Percentiles rank a stretch among this genome's conserved stretches.
phyloP scores from a whole-genome alignment of 768 basidiomycete species.

The Trametes cingulata region DNA sequence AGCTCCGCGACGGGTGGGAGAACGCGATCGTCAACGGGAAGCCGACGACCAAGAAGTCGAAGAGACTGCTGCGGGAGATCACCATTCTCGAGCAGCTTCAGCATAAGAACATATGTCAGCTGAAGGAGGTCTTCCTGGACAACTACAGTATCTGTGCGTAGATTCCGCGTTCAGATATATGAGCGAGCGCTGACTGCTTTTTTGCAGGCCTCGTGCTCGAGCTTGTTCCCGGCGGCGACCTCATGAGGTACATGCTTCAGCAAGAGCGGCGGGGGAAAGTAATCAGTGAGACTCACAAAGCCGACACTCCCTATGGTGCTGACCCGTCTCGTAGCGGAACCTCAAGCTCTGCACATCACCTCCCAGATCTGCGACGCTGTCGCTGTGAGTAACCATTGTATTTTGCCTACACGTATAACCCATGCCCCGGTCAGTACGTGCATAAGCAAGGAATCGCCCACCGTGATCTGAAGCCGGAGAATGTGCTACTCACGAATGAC shows the following conservation, averaged over 20 bases:
- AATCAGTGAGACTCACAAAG: conserved; percentile 41
- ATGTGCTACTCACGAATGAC: conserved; percentile 75
- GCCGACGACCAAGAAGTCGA: too few relatives aligned
- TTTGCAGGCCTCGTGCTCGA: conserved; percentile 77
- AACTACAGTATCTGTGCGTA: conserved; percentile 55
- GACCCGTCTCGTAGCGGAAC: conserved; percentile 29
- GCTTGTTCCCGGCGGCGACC: conserved; percentile 82
- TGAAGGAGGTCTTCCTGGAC: conserved; percentile 73
- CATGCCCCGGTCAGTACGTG: conserved; percentile 48
- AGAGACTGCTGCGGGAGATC: conserved; percentile 51
- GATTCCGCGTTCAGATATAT: conserved; percentile 24
- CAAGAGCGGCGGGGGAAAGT: conserved; percentile 59
- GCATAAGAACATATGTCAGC: conserved; percentile 79
- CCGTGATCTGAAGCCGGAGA: conserved; percentile 94
- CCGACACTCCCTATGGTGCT: too few relatives aligned
- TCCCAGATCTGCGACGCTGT: conserved; percentile 82
- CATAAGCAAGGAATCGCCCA: conserved; percentile 80
- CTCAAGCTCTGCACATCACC: conserved; percentile 64
- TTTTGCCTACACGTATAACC: neutral
- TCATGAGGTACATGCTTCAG: conserved; percentile 74
- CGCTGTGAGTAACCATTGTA: conserved; percentile 46
- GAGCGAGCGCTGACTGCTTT: neutral
- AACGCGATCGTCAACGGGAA: neutral
- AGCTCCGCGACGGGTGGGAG: conserved; percentile 38
- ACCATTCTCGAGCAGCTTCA: conserved; percentile 73